A percentile compares a stretch with the other conserved stretches of the same genome.
Evolutionary conservation across 148 eudicot genomes (phyloP).

Genomic region (Polygonum aviculare): DNA sequence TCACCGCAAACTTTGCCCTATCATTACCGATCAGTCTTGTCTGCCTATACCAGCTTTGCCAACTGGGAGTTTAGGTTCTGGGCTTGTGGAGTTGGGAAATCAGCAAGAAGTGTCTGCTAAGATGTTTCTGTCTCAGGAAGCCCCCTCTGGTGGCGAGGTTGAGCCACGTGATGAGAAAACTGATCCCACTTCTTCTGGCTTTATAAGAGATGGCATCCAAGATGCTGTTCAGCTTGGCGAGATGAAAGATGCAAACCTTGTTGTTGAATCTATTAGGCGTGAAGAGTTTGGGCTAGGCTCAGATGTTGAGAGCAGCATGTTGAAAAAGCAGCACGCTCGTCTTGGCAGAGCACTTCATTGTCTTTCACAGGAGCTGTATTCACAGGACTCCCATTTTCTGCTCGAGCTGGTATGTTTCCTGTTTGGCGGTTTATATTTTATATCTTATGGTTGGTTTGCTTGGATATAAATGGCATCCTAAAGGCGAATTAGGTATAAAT

Average conservation of each 20-base stretch:
- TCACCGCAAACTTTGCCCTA: conserved; percentile 39
- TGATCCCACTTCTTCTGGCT: conserved; percentile 6
- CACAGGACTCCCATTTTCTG: conserved; percentile 94
- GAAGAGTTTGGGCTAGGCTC: conserved; percentile 87
- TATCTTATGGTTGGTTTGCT: neutral
- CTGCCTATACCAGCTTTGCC: conserved; percentile 23
- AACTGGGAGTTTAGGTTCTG: conserved; percentile 17
- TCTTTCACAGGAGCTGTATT: conserved; percentile 92
- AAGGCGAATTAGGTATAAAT: neutral
- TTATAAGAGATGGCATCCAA: conserved; percentile 3
- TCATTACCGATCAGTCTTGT: conserved; percentile 16
- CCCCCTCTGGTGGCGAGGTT: conserved; percentile 17
- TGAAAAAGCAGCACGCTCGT: conserved; percentile 91
- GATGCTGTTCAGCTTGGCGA: conserved; percentile 15
- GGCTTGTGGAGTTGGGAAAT: conserved; percentile 15
- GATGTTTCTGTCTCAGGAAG: conserved; percentile 13
- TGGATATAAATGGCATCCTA: neutral
- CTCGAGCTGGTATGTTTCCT: conserved; percentile 61
- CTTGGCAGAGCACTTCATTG: conserved; percentile 95
- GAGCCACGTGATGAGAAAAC: conserved; percentile 16
- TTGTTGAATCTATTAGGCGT: conserved; percentile 73
- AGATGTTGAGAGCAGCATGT: conserved; percentile 43
- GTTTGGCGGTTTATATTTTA: neutral
- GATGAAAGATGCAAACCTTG: conserved; percentile 33
- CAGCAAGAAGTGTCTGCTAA: conserved; percentile 13